These are phyloP conservation scores for Plasmodium inui DNA, from an alignment of 169 alveolate species.

Conservation along the genomic window DNA sequence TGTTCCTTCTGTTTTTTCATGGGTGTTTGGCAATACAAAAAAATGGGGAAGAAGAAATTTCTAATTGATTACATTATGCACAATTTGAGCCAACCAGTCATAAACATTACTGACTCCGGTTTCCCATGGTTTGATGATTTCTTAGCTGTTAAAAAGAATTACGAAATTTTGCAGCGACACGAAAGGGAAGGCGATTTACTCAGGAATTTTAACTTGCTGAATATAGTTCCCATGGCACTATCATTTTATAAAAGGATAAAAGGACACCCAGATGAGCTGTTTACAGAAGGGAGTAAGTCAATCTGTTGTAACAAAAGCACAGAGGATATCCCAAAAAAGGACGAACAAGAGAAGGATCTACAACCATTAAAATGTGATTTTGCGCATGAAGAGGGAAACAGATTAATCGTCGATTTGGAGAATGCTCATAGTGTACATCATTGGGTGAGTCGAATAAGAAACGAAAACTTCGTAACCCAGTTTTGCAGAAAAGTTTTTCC, in stretches of 20 bases:
- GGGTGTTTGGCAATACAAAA: slow-evolving; percentile 89
- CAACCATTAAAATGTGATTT: neutral
- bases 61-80: slow-evolving; percentile 77
- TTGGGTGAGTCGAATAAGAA: slow-evolving; percentile 56
- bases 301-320: neutral
- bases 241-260: slow-evolving; percentile 14
- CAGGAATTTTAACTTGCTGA: neutral
- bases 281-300: neutral
- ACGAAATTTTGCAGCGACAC: slow-evolving; percentile 5
- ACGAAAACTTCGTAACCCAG: slow-evolving; percentile 26
- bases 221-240: neutral
- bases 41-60: slow-evolving; percentile 84
- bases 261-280: neutral
- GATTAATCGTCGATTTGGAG: slow-evolving; percentile 29
- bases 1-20: slow-evolving; percentile 77
- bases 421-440: slow-evolving; percentile 17
- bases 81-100: slow-evolving; percentile 75
- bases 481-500: slow-evolving; percentile 30
- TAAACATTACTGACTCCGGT: slow-evolving; percentile 25
- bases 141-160: slow-evolving; percentile 18
- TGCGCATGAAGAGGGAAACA: neutral
- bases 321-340: neutral
- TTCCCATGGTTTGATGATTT: slow-evolving; percentile 72
- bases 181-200: slow-evolving; percentile 18
- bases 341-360: neutral